These are phyloP conservation scores for Skeletonema grethae DNA, from an alignment of 108 stramenopile genomes.

Conservation along the genomic window DNA sequence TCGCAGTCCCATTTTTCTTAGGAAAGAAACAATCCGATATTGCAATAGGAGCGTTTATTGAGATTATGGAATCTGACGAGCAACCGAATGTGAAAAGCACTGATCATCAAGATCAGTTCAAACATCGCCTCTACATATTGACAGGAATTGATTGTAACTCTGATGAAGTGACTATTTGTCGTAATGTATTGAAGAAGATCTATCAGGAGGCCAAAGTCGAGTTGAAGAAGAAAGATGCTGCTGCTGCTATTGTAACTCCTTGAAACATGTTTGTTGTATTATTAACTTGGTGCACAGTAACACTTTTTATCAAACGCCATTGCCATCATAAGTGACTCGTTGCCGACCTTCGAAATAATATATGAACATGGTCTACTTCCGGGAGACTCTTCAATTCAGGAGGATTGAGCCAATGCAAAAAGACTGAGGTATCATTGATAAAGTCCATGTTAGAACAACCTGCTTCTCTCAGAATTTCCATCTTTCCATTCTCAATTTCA, in stretches of 20 bases:
- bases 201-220: not conserved
- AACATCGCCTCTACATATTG: conserved; percentile 11
- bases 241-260: not conserved
- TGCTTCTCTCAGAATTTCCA: conserved; percentile 15
- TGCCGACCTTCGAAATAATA: conserved; percentile 27
- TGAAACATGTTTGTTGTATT: not conserved
- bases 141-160: conserved; percentile 27
- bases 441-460: conserved; percentile 16
- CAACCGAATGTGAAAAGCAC: conserved; percentile 22
- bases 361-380: conserved; percentile 77
- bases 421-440: conserved; percentile 20
- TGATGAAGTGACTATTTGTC: conserved; percentile 23
- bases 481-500: conserved; percentile 40
- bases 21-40: conserved; percentile 19
- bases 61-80: conserved; percentile 35
- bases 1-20: conserved; percentile 30
- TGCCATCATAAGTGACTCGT: not conserved
- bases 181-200: conserved; percentile 25
- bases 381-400: conserved; percentile 68
- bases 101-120: conserved; percentile 24
- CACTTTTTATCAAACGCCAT: not conserved
- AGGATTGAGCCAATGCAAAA: conserved; percentile 77
- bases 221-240: not conserved
- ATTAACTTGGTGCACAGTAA: not conserved
- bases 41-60: conserved; percentile 35